Base-by-base conservation (phyloP, 2,329 filamentous ascomycete genomes). In the Hypoxylon sp. region DNA sequence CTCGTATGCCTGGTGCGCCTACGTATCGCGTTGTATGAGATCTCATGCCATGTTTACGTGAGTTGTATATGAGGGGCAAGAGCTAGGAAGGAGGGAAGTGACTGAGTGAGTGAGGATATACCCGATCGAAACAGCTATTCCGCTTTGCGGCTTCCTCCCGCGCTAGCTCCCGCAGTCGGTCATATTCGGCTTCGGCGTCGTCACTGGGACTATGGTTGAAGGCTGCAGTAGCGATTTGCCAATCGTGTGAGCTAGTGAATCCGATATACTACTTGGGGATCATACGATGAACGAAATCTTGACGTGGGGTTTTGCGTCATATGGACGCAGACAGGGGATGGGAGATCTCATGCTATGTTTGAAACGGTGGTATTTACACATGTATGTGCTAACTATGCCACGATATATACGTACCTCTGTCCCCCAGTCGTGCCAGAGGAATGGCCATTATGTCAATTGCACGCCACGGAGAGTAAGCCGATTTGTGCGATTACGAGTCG, bases 111-210 rank as follows among this genome's bases (percentile, higher is more conserved):
- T 30, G 17, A 27, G 46, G 20, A 79, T 84, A 61, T 83, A 93
- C 91, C 77, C 86, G 85, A 71, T 93, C 89, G 77, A 94, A 95
- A 83, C 92, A 97, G 58, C 88, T 86, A 71, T 89, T 89, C 73
- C 93, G 92, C 83, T 96, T 93, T 57, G 86, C 84, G 65, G 92
- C 93, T 85, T 97, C 95, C 75, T 90, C 86, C 71, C 93, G 90
- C 17, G 95, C 96, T 17, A 95, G 86, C 74, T 91, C 90, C 76
- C 96, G 93, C 49, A 98, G 88, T 60, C 93, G 92, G 79, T 98
- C 95, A 81, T 98, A 98, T 83, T 98, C 95, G 74, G 86, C 89
- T 84, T 98, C 95, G 61, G 89, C 85, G 66, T 90, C 86, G 73
- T 84, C 83, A 77, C 88, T 89, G 73, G 90, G 85, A 66, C 86